Base-by-base conservation (phyloP, 2,329 filamentous ascomycete species). In the Fusarium sp. region DNA sequence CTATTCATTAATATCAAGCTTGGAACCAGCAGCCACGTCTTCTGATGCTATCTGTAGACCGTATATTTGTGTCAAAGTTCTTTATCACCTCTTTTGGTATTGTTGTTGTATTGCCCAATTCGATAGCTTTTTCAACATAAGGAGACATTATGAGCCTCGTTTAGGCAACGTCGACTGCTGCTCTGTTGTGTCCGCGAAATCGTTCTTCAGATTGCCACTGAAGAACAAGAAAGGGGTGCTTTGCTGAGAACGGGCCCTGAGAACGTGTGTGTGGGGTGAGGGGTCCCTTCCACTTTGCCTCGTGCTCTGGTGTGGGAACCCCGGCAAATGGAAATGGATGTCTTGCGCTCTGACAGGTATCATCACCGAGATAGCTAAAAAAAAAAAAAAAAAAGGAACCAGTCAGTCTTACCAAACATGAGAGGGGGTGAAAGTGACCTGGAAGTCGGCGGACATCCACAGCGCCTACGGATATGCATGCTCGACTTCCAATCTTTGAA, bases 361-460 rank as follows among this genome's bases (percentile, higher is more conserved):
- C 47, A 76, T 66, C 67, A 68, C 75, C 69, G 74, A 77, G 70
- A 70, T 56, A 62, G 58, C 61, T 59, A 73, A 71, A 73, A 26
- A 26, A 26, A 26, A 26, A 26, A 26, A 8, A 26, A 26, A 26
- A 26, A 72, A 69, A 52, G 38, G 51, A 60, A 62, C 62, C 50
- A 50, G 36, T 32, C 50, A 39, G 32, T 32, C 45, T 55, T 32
- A 34, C 24, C 32, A 39, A 57, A 52, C 32, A 59, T 42, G 41
- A 51, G 66, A 60, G 48, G 51, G 51, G 42, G 38, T n/a, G 36
- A 44, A 47, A 56, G 32, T 22, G 36, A 70, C 52, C 32, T 30
- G 48, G 63, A 62, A 55, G 55, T 55, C 44, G 36, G 55, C n/a
- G 45, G 45, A 47, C 28, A 41, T 54, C 44, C 26, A n/a, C 47